phyloP scores from a whole-genome alignment of 164 flowering plant genomes.

The Houttuynia cordata region DNA sequence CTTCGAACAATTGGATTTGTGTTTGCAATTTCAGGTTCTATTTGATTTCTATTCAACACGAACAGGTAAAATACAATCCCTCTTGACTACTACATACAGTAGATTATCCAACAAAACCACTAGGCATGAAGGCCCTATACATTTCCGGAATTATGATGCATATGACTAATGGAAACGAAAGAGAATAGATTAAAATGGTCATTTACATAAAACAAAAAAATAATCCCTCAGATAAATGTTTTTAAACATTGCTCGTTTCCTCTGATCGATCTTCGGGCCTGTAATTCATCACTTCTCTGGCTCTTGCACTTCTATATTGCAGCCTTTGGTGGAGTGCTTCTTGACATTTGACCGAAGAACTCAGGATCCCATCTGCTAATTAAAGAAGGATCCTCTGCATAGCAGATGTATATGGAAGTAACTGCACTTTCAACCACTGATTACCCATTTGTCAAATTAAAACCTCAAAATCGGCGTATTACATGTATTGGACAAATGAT shows the following conservation, averaged over 20 bases:
- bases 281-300: slow-evolving; percentile 49
- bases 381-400: slow-evolving; percentile 77
- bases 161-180: too few species aligned
- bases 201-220: too few species aligned
- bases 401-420: slow-evolving; percentile 92
- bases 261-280: slow-evolving; percentile 30
- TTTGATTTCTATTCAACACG: too few species aligned
- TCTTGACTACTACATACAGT: too few species aligned
- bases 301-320: slow-evolving; percentile 78
- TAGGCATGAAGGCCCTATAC: not conserved
- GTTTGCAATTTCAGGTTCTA: too few species aligned
- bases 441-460: too few species aligned
- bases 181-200: too few species aligned
- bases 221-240: not conserved
- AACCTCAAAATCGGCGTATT: too few species aligned
- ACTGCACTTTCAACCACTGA: slow-evolving; percentile 85
- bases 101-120: too few species aligned
- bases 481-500: too few species aligned
- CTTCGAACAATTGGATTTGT: too few species aligned
- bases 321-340: slow-evolving; percentile 81
- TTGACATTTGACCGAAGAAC: slow-evolving; percentile 71
- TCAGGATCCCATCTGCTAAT: slow-evolving; percentile 88
- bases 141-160: not conserved
- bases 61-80: too few species aligned
- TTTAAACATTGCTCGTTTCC: slow-evolving; percentile 20